These are phyloP conservation scores for Castanea mollissima DNA, from an alignment of 306 rosid species.

Conservation along the genomic window DNA sequence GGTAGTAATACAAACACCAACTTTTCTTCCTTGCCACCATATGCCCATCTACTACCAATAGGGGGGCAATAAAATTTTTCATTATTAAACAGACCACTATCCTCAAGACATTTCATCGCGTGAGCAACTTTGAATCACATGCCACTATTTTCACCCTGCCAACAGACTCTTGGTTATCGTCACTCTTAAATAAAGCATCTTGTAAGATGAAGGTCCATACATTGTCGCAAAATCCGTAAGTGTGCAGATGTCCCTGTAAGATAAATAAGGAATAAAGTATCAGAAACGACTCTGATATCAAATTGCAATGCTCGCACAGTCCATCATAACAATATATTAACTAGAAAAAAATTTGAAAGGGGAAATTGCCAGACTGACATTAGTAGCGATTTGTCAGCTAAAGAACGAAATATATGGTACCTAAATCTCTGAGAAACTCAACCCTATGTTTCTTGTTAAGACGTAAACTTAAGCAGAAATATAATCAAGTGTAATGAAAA, in stretches of 20 bases:
- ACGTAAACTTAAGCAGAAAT: too few species aligned
- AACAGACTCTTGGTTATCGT: conserved; percentile 60
- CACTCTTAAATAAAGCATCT: conserved; percentile 61
- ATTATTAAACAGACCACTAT: conserved; percentile 19
- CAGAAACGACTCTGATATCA: not conserved
- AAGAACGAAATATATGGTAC: not conserved
- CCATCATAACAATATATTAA: not conserved
- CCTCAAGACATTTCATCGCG: conserved; percentile 46
- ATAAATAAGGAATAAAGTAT: not conserved
- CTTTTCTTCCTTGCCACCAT: conserved; percentile 5
- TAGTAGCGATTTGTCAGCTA: not conserved
- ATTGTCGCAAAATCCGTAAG: conserved; percentile 93
- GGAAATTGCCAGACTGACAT: not conserved
- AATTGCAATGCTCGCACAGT: too few species aligned
- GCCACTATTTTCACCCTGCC: conserved; percentile 88
- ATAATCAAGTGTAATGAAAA: too few species aligned
- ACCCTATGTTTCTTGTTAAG: too few species aligned
- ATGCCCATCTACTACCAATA: conserved; percentile 1
- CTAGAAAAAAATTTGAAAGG: not conserved
- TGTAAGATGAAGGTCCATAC: conserved; percentile 97
- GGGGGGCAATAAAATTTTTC: not conserved
- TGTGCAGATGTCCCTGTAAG: conserved; percentile 91
- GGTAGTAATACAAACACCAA: conserved; percentile 25
- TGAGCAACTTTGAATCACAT: conserved; percentile 81
- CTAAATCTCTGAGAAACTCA: too few species aligned